A percentile compares a stretch with the other conserved stretches of the same genome.
Evolutionary conservation across 805 yeast genomes (phyloP).

Genomic region (Cyberlindnera euphorbiiphila): DNA sequence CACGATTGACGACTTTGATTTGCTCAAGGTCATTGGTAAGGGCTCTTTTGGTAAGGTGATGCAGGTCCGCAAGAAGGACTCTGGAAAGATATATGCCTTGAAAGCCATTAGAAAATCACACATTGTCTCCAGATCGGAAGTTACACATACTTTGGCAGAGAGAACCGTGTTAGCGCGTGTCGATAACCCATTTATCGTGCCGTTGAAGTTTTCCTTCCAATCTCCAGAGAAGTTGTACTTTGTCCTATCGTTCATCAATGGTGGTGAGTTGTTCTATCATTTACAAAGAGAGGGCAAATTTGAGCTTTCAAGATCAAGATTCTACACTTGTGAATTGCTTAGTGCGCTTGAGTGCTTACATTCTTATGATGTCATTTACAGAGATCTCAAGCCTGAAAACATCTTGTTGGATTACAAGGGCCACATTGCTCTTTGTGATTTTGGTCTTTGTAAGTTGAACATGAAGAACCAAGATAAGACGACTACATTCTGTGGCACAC

Average conservation of each 20-base stretch:
- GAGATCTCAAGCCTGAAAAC: conserved; percentile 96
- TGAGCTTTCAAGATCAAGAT: conserved; percentile 82
- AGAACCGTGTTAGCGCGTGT: conserved; percentile 92
- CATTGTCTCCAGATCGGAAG: conserved; percentile 90
- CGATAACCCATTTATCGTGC: conserved; percentile 93
- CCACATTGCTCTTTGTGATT: conserved; percentile 95
- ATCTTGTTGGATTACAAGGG: conserved; percentile 94
- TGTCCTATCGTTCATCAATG: conserved; percentile 90
- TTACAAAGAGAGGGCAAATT: conserved; percentile 88
- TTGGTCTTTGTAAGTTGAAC: conserved; percentile 92
- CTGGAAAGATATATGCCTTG: conserved; percentile 89
- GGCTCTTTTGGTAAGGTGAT: conserved; percentile 98
- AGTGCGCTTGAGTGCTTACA: conserved; percentile 92
- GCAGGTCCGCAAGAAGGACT: conserved; percentile 96
- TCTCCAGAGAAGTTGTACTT: conserved; percentile 92
- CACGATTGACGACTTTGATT: conserved; percentile 86
- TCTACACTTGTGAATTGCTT: conserved; percentile 90
- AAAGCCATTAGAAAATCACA: conserved; percentile 93
- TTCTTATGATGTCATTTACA: conserved; percentile 85
- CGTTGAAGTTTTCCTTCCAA: conserved; percentile 93
- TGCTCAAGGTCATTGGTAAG: conserved; percentile 93
- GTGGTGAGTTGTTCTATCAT: conserved; percentile 95
- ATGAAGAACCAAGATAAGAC: conserved; percentile 88
- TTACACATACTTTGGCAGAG: conserved; percentile 94
- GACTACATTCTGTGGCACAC: conserved; percentile 96